A percentile compares a stretch with the other conserved stretches of the same genome.
These are phyloP conservation scores for Mycena belliarum DNA, from an alignment of 768 basidiomycete genomes.

Conservation along the genomic window DNA sequence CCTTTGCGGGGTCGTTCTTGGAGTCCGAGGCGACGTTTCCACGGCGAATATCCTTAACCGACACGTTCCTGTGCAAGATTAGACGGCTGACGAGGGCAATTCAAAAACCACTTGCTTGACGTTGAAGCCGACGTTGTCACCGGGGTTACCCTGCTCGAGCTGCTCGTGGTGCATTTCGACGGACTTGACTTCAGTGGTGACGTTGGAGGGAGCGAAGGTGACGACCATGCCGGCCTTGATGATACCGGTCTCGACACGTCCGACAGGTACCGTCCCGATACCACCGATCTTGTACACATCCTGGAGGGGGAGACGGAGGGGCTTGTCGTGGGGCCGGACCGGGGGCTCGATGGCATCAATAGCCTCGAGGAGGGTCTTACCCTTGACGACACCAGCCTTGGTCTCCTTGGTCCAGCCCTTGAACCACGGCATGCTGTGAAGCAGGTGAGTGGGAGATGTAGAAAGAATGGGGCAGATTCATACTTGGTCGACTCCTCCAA, in stretches of 20 bases:
- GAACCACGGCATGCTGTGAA: conserved; percentile 93
- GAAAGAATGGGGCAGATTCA: conserved; percentile 26
- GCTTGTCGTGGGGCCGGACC: conserved; percentile 95
- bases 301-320: conserved; percentile 99
- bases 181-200: conserved; percentile 99
- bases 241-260: conserved; percentile 99
- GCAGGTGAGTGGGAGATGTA: conserved; percentile 11
- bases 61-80: conserved; percentile 78
- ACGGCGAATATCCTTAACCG: conserved; percentile 99
- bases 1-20: conserved; percentile 99
- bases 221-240: conserved; percentile 99
- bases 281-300: conserved; percentile 99
- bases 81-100: neutral
- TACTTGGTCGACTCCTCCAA: conserved; percentile 97
- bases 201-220: conserved; percentile 93
- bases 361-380: conserved; percentile 99
- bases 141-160: conserved; percentile 90
- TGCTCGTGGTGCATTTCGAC: conserved; percentile 99
- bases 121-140: conserved; percentile 99
- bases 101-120: conserved; percentile 67
- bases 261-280: conserved; percentile 99
- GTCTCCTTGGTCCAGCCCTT: conserved; percentile 99
- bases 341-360: conserved; percentile 99
- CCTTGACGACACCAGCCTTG: conserved; percentile 92
- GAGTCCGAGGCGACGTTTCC: conserved; percentile 99